Conservation (phyloP, 371 early-diverging fungal species). For the Mortierella sp. region DNA sequence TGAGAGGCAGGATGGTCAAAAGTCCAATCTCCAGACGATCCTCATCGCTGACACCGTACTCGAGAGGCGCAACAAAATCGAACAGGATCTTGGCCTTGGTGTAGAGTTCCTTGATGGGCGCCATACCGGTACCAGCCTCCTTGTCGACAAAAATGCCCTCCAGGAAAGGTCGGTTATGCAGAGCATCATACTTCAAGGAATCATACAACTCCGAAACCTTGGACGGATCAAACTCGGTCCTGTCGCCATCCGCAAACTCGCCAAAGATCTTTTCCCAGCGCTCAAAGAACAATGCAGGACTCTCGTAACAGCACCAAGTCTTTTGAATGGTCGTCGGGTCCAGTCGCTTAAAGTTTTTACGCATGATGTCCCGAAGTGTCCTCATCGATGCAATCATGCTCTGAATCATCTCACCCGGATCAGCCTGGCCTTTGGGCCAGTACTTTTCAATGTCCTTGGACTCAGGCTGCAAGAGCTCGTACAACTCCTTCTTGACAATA, state of each 20-base stretch:
- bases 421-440: constrained; percentile 71
- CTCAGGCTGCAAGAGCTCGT: constrained; percentile 63
- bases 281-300: constrained; percentile 84
- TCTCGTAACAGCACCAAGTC: constrained; percentile 88
- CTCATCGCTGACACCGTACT: constrained; percentile 88
- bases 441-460: constrained; percentile 62
- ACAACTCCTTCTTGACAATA: constrained; percentile 82
- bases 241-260: constrained; percentile 85
- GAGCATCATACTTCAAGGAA: constrained; percentile 94
- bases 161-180: constrained; percentile 92
- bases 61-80: constrained; percentile 94
- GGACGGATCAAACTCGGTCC: constrained; percentile 80
- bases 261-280: constrained; percentile 96
- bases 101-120: constrained; percentile 77
- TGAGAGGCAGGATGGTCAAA: constrained; percentile 80
- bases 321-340: constrained; percentile 71
- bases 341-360: constrained; percentile 76
- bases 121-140: constrained; percentile 34
- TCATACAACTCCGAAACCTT: constrained; percentile 96
- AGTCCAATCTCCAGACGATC: constrained; percentile 93
- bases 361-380: constrained; percentile 81
- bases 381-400: constrained; percentile 81
- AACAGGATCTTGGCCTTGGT: constrained; percentile 87
- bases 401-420: constrained; percentile 76
- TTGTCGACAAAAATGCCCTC: constrained; percentile 74